Percentiles rank a stretch among this genome's conserved stretches.
These are phyloP conservation scores for Asterionellopsis glacialis DNA, from an alignment of 108 stramenopile species.

Conservation along the genomic window DNA sequence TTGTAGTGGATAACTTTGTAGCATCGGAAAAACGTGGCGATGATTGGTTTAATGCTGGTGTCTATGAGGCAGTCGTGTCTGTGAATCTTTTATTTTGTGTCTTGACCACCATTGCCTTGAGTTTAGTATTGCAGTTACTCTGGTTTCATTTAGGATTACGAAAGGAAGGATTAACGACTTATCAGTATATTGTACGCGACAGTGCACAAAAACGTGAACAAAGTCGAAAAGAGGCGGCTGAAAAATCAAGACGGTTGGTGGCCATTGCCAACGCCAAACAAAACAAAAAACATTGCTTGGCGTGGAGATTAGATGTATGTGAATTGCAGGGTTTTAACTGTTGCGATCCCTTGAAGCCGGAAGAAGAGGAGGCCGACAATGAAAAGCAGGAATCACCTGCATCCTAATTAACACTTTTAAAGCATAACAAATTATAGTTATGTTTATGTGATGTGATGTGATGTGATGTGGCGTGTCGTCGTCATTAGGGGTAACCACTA, in stretches of 20 bases:
- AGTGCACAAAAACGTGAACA: slow-evolving; percentile 45
- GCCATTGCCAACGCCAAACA: slow-evolving; percentile 9
- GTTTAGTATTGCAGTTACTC: slow-evolving; percentile 63
- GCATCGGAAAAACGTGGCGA: slow-evolving; percentile 21
- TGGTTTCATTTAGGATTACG: slow-evolving; percentile 72
- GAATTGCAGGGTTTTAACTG: too few relatives aligned
- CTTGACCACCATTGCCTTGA: slow-evolving; percentile 37
- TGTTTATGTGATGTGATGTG: too few relatives aligned
- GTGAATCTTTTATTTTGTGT: slow-evolving; percentile 38
- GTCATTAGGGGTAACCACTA: too few relatives aligned
- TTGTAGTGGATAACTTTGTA: slow-evolving; percentile 35
- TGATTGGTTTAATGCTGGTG: slow-evolving; percentile 44
- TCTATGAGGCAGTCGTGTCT: slow-evolving; percentile 21
- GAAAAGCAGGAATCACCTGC: too few relatives aligned
- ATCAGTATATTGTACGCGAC: slow-evolving; percentile 77
- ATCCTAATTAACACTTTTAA: too few relatives aligned
- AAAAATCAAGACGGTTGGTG: slow-evolving; percentile 28
- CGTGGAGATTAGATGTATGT: too few relatives aligned
- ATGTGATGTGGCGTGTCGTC: too few relatives aligned
- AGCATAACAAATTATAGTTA: too few relatives aligned
- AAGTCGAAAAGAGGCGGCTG: slow-evolving; percentile 13
- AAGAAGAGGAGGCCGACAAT: too few relatives aligned
- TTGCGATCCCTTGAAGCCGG: too few relatives aligned
- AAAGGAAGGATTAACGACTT: slow-evolving; percentile 75
- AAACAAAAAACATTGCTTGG: background rate